Evolutionary conservation across 2,329 filamentous ascomycete species (phyloP).

Genomic region (Trichoderma sp.): DNA sequence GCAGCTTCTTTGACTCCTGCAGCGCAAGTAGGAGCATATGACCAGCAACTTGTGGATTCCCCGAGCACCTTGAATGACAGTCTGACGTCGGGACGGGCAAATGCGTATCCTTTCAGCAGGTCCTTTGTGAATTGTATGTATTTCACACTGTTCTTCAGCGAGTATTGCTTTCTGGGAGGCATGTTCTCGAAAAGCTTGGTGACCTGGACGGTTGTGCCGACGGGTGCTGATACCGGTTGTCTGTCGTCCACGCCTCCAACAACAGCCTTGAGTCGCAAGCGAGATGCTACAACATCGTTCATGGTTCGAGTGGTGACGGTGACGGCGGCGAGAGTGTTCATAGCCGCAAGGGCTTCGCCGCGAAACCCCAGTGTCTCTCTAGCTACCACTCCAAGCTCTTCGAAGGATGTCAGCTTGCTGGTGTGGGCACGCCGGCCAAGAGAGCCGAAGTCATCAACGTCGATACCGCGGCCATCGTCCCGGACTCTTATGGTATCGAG

Average conservation of each 20-base stretch:
- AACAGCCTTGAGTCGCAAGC: slow-evolving; percentile 47
- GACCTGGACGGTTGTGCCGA: slow-evolving; percentile 70
- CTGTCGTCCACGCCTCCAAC: slow-evolving; percentile 38
- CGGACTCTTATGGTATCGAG: slow-evolving; percentile 69
- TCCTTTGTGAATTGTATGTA: slow-evolving; percentile 60
- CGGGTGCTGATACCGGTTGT: slow-evolving; percentile 53
- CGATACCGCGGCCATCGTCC: slow-evolving; percentile 75
- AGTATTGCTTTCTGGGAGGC: slow-evolving; percentile 64
- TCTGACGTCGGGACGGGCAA: slow-evolving; percentile 65
- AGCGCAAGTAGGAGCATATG: slow-evolving; percentile 59
- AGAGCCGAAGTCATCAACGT: slow-evolving; percentile 59
- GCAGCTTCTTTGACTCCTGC: slow-evolving; percentile 59
- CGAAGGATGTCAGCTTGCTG: slow-evolving; percentile 69
- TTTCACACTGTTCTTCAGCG: slow-evolving; percentile 60
- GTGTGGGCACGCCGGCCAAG: slow-evolving; percentile 71
- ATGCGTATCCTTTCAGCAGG: slow-evolving; percentile 64
- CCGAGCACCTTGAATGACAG: slow-evolving; percentile 63
- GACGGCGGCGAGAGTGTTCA: slow-evolving; percentile 62
- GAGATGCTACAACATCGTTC: slow-evolving; percentile 60
- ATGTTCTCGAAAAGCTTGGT: slow-evolving; percentile 60
- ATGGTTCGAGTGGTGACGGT: slow-evolving; percentile 65
- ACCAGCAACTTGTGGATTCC: slow-evolving; percentile 56
- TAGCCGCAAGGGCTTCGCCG: slow-evolving; percentile 71
- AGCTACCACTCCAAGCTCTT: slow-evolving; percentile 61
- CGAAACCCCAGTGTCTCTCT: slow-evolving; percentile 71